Evolutionary conservation across 805 yeast species (phyloP), one percentile per base, ranked within the genome.

Genomic region (Wickerhamiella cacticola): DNA sequence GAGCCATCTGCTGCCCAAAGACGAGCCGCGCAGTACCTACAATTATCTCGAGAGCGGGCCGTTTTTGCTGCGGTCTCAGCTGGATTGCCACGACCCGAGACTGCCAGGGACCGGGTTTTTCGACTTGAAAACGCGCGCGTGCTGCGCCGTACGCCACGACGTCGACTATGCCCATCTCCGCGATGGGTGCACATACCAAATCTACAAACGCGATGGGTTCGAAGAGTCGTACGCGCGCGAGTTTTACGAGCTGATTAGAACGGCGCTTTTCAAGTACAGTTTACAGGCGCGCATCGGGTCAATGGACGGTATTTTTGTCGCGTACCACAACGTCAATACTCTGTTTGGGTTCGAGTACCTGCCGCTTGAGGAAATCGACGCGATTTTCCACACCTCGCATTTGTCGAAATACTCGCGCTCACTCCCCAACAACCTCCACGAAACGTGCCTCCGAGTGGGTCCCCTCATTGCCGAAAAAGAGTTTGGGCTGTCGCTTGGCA

Each of bases 261-360:
- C 89, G 1, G 80, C 92, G 0, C 65, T 89, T 64, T 67, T 89
- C 55, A 89, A 89, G 64, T 89, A 89, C 59, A 74, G 83, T 2
- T 69, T 89, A 54, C 97, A 92, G 63, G 97, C 96, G 0, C 71
- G 96, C 52, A 82, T 89, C 36, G 98, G 97, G 2, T 79, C 82
- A 56, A 89, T 92, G 97, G 96, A 88, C 63, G 98, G 98, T 5
- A 85, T 92, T 2, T 86, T 84, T 55, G 71, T 89, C 13, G 96
- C 96, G 0, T 89, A 80, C 62, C 98, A 89, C 63, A 89, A 88
- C 61, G 73, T 86, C 45, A 70, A 75, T 25, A 68, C 78, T 42
- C 74, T 88, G 56, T 85, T 89, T 64, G 98, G 96, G 2, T 92
- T 87, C 63, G 89, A 87, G 62, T 89, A 89, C 62, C 61, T 89